A percentile compares a stretch with the other conserved stretches of the same genome.
These are phyloP conservation scores for Vigna reflexopilosa DNA, from an alignment of 306 rosid genomes.

Conservation along the genomic window DNA sequence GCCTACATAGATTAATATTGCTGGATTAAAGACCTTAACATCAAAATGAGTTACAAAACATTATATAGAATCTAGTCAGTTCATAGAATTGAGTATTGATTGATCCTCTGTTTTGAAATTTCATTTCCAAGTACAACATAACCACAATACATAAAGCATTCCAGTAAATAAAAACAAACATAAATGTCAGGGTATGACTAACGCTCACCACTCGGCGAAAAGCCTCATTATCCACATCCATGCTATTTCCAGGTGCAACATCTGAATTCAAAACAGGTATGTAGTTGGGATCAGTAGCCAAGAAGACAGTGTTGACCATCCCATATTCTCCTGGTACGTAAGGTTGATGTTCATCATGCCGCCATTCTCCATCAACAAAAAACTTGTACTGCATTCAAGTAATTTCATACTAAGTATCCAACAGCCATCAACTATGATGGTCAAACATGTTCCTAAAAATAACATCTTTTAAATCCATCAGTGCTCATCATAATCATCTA, in stretches of 20 bases:
- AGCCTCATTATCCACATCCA: constrained; percentile 93
- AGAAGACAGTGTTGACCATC: constrained; percentile 73
- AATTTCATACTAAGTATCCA: constrained; percentile 39
- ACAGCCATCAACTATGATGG: constrained; percentile 23
- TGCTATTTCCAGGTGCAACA: constrained; percentile 62
- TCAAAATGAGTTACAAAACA: constrained; percentile 1
- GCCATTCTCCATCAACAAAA: constrained; percentile 96
- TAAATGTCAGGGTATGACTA: constrained; percentile 22
- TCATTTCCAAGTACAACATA: constrained; percentile 38
- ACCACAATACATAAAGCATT: constrained; percentile 6
- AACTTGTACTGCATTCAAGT: constrained; percentile 82
- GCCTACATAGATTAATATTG: constrained; percentile 4
- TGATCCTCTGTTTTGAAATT: neutral
- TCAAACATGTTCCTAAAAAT: neutral
- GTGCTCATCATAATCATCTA: neutral
- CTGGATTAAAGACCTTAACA: constrained; percentile 27
- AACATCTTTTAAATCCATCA: constrained; percentile 3
- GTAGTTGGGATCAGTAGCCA: constrained; percentile 79
- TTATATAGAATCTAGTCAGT: constrained; percentile 9
- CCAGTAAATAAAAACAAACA: constrained; percentile 6
- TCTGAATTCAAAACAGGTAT: constrained; percentile 59
- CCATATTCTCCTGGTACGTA: constrained; percentile 76
- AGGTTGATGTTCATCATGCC: constrained; percentile 86
- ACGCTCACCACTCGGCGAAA: constrained; percentile 76
- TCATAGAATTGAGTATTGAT: neutral